Conservation (phyloP, 139 green algal genomes). For the Trebouxia sp. region DNA sequence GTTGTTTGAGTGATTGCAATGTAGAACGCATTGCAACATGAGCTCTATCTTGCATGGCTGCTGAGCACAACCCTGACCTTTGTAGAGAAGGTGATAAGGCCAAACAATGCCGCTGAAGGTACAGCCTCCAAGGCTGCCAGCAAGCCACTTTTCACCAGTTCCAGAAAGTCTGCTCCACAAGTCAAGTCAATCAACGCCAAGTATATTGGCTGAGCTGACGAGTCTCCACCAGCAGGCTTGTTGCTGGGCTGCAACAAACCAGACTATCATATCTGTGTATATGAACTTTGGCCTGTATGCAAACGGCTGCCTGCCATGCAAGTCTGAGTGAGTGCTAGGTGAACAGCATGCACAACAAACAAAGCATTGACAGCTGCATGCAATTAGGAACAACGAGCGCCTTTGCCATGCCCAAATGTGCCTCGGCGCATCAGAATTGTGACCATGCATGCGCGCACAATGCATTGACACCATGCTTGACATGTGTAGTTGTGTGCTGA, state of each 20-base stretch:
- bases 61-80: slow-evolving; percentile 42
- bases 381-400: background rate
- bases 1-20: background rate
- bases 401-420: too few relatives aligned
- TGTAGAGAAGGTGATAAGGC: slow-evolving; percentile 66
- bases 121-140: slow-evolving; percentile 80
- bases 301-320: too few relatives aligned
- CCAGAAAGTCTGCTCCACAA: slow-evolving; percentile 65
- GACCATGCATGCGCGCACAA: too few relatives aligned
- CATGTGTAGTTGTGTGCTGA: too few relatives aligned
- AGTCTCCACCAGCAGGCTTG: background rate
- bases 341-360: background rate
- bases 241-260: background rate
- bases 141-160: slow-evolving; percentile 72
- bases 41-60: too few relatives aligned
- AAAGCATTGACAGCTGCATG: background rate
- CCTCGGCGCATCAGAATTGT: too few relatives aligned
- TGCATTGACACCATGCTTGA: too few relatives aligned
- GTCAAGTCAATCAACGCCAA: slow-evolving; percentile 62
- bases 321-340: background rate
- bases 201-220: slow-evolving; percentile 48
- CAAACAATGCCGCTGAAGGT: slow-evolving; percentile 64
- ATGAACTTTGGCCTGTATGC: too few relatives aligned
- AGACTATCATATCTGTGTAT: too few relatives aligned
- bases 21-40: too few relatives aligned